phyloP scores from a whole-genome alignment of 176 grass and related monocot genomes.

The Avena atlantica region DNA sequence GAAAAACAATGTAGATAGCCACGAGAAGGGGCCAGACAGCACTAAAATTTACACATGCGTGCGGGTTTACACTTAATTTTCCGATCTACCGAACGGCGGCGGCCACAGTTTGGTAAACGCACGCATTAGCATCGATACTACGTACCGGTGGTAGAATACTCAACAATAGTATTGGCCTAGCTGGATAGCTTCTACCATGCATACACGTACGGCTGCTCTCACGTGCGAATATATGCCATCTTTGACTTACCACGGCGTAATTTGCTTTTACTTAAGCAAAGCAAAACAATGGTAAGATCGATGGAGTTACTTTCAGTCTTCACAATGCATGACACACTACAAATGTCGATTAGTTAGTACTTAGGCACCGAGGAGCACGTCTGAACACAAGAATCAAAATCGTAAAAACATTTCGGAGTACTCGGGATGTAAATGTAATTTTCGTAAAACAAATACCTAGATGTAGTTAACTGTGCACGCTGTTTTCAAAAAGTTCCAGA shows the following conservation, averaged over 20 bases:
- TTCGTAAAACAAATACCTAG: no score
- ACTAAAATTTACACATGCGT: background rate
- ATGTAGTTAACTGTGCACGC: no score
- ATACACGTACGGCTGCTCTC: background rate
- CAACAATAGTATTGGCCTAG: background rate
- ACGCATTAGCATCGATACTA: background rate
- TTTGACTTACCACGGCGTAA: background rate
- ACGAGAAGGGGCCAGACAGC: no score
- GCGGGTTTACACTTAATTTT: background rate
- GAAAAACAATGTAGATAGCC: no score
- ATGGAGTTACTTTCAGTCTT: background rate
- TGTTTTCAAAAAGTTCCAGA: no score
- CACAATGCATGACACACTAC: no score
- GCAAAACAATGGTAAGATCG: background rate
- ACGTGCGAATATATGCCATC: constrained; percentile 14
- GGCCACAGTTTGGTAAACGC: background rate
- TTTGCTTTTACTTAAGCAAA: background rate
- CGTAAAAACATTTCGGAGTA: background rate
- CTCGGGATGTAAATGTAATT: no score
- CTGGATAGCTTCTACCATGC: background rate
- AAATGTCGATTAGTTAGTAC: no score
- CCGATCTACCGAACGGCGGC: background rate
- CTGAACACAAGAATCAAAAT: no score
- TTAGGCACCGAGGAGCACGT: no score
- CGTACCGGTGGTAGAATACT: no score